Conservation (phyloP, 768 basidiomycete genomes). For the Boletales sp. region DNA sequence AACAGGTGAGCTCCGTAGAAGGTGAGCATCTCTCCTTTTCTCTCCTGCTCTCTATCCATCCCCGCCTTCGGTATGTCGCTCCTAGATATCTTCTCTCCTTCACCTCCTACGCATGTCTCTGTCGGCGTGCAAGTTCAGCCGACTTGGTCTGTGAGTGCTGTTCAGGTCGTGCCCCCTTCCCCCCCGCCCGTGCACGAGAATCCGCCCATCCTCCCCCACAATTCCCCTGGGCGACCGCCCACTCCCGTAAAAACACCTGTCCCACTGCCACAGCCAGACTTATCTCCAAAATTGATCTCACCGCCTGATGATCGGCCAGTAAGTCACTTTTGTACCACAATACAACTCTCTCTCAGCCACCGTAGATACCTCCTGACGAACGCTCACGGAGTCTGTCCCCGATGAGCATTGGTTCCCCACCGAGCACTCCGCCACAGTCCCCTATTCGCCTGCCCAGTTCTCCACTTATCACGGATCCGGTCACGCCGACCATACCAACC, state of each 20-base stretch:
- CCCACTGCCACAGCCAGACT: neutral
- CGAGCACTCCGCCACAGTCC: constrained; percentile 34
- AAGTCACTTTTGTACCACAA: constrained; percentile 10
- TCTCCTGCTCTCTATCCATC: constrained; percentile 9
- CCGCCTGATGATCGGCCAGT: constrained; percentile 20
- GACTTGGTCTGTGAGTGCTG: constrained; percentile 33
- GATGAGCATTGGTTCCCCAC: constrained; percentile 56
- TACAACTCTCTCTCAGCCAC: constrained; percentile 20
- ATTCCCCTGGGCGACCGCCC: constrained; percentile 5
- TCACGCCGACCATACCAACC: constrained; percentile 4
- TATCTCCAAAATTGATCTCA: constrained; percentile 12
- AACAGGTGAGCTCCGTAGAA: constrained; percentile 38
- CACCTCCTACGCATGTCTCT: constrained; percentile 32
- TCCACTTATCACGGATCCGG: constrained; percentile 1
- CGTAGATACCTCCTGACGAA: constrained; percentile 28
- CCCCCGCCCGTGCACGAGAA: constrained; percentile 13
- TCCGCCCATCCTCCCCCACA: neutral
- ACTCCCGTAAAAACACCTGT: constrained; percentile 11
- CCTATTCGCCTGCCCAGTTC: constrained; percentile 7
- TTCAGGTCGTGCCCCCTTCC: constrained; percentile 32
- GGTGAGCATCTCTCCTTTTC: constrained; percentile 33
- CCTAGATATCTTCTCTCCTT: constrained; percentile 24
- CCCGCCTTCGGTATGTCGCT: constrained; percentile 27
- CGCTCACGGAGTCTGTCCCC: constrained; percentile 52
- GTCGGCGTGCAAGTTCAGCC: constrained; percentile 46